phyloP scores from a whole-genome alignment of 768 basidiomycete genomes.

The Termitomyces sp. region DNA sequence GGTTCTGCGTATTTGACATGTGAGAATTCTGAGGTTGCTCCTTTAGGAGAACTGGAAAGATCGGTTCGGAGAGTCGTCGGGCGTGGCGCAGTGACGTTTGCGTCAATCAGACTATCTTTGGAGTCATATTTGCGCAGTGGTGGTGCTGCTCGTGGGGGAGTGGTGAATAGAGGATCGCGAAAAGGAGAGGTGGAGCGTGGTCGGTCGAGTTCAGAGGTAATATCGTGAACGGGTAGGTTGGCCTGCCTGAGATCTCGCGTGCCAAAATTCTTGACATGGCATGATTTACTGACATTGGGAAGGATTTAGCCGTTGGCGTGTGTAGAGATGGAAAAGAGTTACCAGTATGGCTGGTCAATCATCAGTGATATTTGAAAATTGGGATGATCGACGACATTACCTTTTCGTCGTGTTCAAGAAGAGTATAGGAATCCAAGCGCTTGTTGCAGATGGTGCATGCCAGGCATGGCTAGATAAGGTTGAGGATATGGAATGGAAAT shows the following conservation, averaged over 20 bases:
- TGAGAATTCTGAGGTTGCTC: not conserved
- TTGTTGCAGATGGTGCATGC: slow-evolving; percentile 73
- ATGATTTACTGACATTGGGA: slow-evolving; percentile 56
- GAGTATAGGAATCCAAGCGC: slow-evolving; percentile 66
- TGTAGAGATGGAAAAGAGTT: not conserved
- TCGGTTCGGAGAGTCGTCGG: slow-evolving; percentile 25
- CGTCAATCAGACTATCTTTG: not conserved
- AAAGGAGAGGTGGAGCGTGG: slow-evolving; percentile 15
- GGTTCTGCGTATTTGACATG: not conserved
- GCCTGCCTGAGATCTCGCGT: slow-evolving; percentile 68
- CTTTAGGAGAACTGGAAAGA: not conserved
- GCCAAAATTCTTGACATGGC: slow-evolving; percentile 77
- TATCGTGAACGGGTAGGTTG: slow-evolving; percentile 52
- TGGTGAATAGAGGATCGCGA: slow-evolving; percentile 14
- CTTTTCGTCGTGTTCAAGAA: slow-evolving; percentile 81
- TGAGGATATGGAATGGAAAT: not conserved
- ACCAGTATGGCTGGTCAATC: slow-evolving; percentile 46
- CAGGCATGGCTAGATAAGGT: slow-evolving; percentile 59
- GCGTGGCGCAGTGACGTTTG: slow-evolving; percentile 4
- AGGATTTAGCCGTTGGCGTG: not conserved
- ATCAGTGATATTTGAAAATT: not conserved
- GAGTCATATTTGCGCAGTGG: slow-evolving; percentile 16
- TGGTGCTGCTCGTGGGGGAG: slow-evolving; percentile 24
- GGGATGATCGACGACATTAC: slow-evolving; percentile 31
- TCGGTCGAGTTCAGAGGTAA: slow-evolving; percentile 19